phyloP scores from a whole-genome alignment of 2,329 filamentous ascomycete genomes.

The Aspergillus amoenus region DNA sequence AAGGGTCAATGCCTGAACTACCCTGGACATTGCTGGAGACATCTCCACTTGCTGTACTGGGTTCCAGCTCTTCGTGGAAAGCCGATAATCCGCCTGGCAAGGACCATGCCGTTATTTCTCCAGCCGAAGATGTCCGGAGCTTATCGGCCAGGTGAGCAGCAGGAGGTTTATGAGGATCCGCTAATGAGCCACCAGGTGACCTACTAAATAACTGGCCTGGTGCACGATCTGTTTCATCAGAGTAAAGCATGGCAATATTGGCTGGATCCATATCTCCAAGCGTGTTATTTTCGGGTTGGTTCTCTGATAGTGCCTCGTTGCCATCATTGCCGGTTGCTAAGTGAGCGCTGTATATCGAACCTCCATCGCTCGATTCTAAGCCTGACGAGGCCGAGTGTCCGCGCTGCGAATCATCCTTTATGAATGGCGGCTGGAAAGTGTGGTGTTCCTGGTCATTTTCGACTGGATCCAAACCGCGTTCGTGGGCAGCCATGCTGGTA shows the following conservation, averaged over 20 bases:
- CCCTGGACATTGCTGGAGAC: conserved; percentile 25
- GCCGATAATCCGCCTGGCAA: neutral
- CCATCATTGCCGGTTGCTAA: conserved; percentile 28
- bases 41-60: conserved; percentile 20
- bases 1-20: conserved; percentile 11
- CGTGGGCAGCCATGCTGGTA: neutral
- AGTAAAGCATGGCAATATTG: conserved; percentile 31
- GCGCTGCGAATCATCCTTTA: neutral
- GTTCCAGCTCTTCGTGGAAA: neutral
- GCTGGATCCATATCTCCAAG: conserved; percentile 23
- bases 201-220: neutral
- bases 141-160: neutral
- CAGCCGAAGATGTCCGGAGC: neutral
- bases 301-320: conserved; percentile 16
- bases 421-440: neutral
- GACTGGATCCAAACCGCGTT: neutral
- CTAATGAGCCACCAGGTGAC: neutral
- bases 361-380: conserved; percentile 35
- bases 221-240: conserved; percentile 10
- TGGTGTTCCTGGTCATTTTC: neutral
- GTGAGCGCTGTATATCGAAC: conserved; percentile 39
- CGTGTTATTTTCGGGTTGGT: conserved; percentile 3
- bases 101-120: neutral
- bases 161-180: neutral
- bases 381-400: conserved; percentile 20